Evolutionary conservation across 2,329 filamentous ascomycete species (phyloP).

Genomic region (Corynespora cassiicola): DNA sequence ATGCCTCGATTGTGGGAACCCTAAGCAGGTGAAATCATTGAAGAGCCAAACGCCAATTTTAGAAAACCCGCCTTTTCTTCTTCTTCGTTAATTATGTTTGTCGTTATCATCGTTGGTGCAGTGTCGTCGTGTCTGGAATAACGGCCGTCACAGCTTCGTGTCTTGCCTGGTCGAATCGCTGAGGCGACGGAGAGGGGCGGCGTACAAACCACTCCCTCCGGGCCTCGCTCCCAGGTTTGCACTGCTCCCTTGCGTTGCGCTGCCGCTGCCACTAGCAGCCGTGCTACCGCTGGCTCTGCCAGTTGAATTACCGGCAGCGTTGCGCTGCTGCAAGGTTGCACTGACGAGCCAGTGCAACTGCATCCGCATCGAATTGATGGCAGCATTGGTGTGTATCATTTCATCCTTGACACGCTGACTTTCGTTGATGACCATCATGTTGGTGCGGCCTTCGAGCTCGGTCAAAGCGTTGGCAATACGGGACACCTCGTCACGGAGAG

Average conservation of each 20-base stretch:
- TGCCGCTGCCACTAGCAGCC: constrained; percentile 25
- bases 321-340: constrained; percentile 57
- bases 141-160: constrained; percentile 45
- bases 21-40: too few species aligned
- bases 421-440: constrained; percentile 69
- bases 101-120: too few species aligned
- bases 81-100: too few species aligned
- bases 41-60: too few species aligned
- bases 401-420: constrained; percentile 67
- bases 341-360: constrained; percentile 70
- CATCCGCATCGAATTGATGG: constrained; percentile 64
- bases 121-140: too few species aligned
- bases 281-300: constrained; percentile 26
- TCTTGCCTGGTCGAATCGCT: constrained; percentile 46
- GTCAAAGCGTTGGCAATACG: constrained; percentile 62
- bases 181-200: constrained; percentile 35
- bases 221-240: constrained; percentile 13
- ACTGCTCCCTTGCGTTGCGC: constrained; percentile 31
- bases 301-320: constrained; percentile 29
- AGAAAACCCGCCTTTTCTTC: too few species aligned
- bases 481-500: constrained; percentile 64
- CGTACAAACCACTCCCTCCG: constrained; percentile 31
- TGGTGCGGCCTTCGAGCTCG: constrained; percentile 66
- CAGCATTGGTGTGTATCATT: constrained; percentile 66
- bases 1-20: too few species aligned